Base-by-base conservation (phyloP, 2,329 filamentous ascomycete genomes). In the Cadophora gregata region DNA sequence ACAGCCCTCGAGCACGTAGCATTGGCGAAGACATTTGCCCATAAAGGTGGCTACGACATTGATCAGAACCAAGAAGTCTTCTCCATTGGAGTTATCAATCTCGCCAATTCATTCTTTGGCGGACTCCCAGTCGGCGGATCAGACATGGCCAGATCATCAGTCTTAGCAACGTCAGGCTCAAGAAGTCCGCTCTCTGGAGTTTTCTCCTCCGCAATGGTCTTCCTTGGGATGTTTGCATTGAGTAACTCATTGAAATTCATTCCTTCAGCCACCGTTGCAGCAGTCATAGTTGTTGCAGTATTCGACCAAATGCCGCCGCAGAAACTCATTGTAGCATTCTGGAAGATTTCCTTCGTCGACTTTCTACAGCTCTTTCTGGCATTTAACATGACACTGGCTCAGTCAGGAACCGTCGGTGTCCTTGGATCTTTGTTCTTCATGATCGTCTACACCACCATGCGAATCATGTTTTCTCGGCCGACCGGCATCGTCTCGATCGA, bases 81-180 rank as follows among this genome's bases (percentile, higher is more conserved):
- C 65, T 90, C 88, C 70, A 83, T 89, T 4, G 88, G 88, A 10
- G 76, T 86, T n/a, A 83, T 84, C 50, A 90, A 90, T 76, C 83
- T 90, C 66, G 81, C 88, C 78, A 90, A 89, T 77, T 85, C 84
- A 58, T 86, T 89, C 77, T 90, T 90, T 75, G 85, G 86, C 25
- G 81, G 84, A 12, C 88, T 90, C 85, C 82, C 86, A 0, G 82
- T 89, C 12, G 86, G 87, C 10, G 88, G 87, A 29, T 88, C 87
- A 70, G 86, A 90, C 21, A 90, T 91, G 85, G 89, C 87, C 0
- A 81, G 88, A 10, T 90, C 88, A 1, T 87, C 88, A 12, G 86
- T 91, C 73, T 90, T 90, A 79, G 89, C 86, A 0, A 83, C 86
- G 29, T 88, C 85, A 59, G 84, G 85, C 33, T 88, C 90, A 72